phyloP scores from a whole-genome alignment of 257 asterid genomes.

The Scutellaria minor region DNA sequence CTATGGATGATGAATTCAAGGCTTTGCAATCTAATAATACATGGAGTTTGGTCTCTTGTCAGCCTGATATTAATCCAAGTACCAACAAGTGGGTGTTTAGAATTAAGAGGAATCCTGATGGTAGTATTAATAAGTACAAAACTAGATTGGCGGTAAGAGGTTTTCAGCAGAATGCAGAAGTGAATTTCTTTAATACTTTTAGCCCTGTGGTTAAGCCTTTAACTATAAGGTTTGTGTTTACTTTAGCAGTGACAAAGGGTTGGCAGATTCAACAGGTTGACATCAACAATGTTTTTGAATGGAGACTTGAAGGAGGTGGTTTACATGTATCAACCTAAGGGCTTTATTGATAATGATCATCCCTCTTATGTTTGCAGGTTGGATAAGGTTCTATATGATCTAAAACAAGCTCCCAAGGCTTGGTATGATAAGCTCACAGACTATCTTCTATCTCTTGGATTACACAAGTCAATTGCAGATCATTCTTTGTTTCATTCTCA shows the following conservation, averaged over 20 bases:
- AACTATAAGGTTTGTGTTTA: background rate
- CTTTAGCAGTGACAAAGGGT: background rate
- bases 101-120: background rate
- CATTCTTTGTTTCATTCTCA: rapidly evolving
- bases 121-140: background rate
- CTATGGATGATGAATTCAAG: background rate
- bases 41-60: background rate
- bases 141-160: background rate
- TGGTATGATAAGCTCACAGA: background rate
- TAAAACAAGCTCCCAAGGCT: background rate
- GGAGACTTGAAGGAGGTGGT: background rate
- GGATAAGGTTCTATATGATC: background rate
- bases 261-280: background rate
- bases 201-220: background rate
- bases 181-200: background rate
- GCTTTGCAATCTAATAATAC: background rate
- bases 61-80: background rate
- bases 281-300: background rate
- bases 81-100: background rate
- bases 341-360: rapidly evolving
- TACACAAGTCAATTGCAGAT: background rate
- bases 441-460: rapidly evolving
- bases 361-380: background rate
- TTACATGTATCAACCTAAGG: background rate
- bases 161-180: background rate